Conservation (phyloP, 768 basidiomycete species). For the Lentinula boryana region DNA sequence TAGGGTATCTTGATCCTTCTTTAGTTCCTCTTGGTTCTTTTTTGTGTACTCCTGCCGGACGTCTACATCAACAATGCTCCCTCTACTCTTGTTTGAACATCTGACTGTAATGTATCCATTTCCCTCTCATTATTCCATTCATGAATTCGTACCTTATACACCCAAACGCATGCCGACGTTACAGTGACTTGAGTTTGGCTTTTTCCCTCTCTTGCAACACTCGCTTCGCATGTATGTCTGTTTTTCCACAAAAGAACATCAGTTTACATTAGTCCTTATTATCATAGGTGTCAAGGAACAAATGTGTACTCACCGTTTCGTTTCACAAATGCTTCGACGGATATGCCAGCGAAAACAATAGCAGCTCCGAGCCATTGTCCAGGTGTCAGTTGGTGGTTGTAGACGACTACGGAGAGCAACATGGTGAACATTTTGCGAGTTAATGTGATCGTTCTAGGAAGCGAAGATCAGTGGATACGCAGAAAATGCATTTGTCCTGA, state of each 20-base stretch:
- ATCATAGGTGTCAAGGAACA: neutral
- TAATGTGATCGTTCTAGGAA: conserved; percentile 79
- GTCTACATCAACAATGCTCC: neutral
- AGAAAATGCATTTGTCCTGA: neutral
- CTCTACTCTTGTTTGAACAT: neutral
- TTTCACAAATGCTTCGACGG: conserved; percentile 88
- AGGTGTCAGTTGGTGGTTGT: conserved; percentile 73
- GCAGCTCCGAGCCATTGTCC: conserved; percentile 94
- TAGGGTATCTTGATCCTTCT: conserved; percentile 15
- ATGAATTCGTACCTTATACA: conserved; percentile 6
- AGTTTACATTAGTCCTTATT: neutral
- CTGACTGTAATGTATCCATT: neutral
- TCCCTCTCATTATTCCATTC: neutral
- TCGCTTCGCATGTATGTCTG: conserved; percentile 77
- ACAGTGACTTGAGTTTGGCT: conserved; percentile 75
- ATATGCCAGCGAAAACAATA: conserved; percentile 94
- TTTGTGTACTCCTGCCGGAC: neutral
- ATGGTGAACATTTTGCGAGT: conserved; percentile 98
- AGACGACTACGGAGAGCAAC: conserved; percentile 90
- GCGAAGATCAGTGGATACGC: conserved; percentile 5
- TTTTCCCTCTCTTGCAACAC: conserved; percentile 81
- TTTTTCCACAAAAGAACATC: neutral
- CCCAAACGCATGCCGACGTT: conserved; percentile 16
- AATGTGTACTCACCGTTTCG: conserved; percentile 53
- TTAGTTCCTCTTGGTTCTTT: neutral